phyloP scores from a whole-genome alignment of 2,329 filamentous ascomycete genomes.

The Davidsoniella eucalypti region DNA sequence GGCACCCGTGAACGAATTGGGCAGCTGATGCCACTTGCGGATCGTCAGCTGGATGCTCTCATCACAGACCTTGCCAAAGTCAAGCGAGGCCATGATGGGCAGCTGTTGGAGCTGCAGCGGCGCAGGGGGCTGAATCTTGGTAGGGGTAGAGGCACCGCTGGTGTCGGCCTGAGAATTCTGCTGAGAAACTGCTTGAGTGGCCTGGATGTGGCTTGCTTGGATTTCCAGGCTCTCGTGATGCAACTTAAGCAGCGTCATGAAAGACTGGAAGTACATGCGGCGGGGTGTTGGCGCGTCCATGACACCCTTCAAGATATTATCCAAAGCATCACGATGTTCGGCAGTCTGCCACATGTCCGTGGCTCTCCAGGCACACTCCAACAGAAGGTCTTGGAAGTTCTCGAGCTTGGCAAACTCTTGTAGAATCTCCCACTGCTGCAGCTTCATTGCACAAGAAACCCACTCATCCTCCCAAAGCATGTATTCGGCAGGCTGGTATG shows the following conservation, averaged over 20 bases:
- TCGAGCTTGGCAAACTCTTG: conserved; percentile 98
- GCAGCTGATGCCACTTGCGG: conserved; percentile 97
- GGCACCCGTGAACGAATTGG: conserved; percentile 78
- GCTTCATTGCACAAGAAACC: conserved; percentile 91
- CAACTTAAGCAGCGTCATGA: conserved; percentile 89
- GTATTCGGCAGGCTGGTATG: conserved; percentile 92
- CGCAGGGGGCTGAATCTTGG: not conserved
- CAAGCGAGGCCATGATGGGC: conserved; percentile 29
- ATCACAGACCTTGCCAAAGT: conserved; percentile 83
- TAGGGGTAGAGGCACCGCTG: not conserved
- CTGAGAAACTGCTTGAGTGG: conserved; percentile 27
- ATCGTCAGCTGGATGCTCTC: conserved; percentile 96
- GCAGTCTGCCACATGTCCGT: conserved; percentile 86
- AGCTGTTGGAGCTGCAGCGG: conserved; percentile 1
- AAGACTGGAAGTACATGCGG: conserved; percentile 92
- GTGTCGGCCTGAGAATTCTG: not conserved
- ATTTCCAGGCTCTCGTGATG: conserved; percentile 29
- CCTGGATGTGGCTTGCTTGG: conserved; percentile 47
- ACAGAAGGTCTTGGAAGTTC: conserved; percentile 87
- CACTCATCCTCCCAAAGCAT: conserved; percentile 99
- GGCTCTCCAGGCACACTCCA: conserved; percentile 91
- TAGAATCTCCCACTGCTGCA: conserved; percentile 97
- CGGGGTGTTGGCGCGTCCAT: conserved; percentile 94
- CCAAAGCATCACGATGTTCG: conserved; percentile 75
- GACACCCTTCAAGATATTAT: conserved; percentile 87